Base-by-base conservation (phyloP, 306 rosid species). In the Notholithocarpus densiflorus region DNA sequence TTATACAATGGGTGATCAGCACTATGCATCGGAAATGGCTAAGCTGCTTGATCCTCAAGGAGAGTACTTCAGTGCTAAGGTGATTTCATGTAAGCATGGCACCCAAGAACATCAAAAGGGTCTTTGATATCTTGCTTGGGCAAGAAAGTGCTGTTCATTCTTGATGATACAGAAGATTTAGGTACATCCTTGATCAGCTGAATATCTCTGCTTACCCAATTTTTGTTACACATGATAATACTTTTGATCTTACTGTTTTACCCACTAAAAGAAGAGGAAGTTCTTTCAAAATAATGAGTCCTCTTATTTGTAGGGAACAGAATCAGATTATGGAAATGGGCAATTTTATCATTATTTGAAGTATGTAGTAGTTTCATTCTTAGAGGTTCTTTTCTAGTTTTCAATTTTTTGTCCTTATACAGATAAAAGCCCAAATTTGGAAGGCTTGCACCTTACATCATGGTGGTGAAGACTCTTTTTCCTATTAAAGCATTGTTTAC, bases 21-120 rank as follows among this genome's bases (percentile, higher is more conserved):
- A 93, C 17, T 90, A 93, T 81, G 99, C 99, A 3, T 66, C 74
- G 64, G 94, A 94, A 85, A 93, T 93, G 99, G 97, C 97, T 19
- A 89, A 86, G 84, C 75, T 95, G 78, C 92, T 91, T 81, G 99
- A 95, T 79, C 96, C 99, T 54, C 83, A n/a, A 65, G 83, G 80
- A 80, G 93, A 89, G 83, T 93, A 90, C 84, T 95, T 93, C 70
- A 79, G 77, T 51, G 71, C 84, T 17, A 90, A 87, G 82, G 95
- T 95, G 68, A 95, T 93, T 74, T 95, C 99, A 56, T 88, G 96
- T 9, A 97, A 95, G 70, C 97, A 93, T 81, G 96, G 99, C 74
- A 91, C 97, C 74, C 91, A 89, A 77, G 89, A 31, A 84, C 93
- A 91, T 88, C 93, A 91, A 74, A 93, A 96, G 89, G 98, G 92